Conservation (phyloP, 2,329 filamentous ascomycete species). For the Helotiales sp. region DNA sequence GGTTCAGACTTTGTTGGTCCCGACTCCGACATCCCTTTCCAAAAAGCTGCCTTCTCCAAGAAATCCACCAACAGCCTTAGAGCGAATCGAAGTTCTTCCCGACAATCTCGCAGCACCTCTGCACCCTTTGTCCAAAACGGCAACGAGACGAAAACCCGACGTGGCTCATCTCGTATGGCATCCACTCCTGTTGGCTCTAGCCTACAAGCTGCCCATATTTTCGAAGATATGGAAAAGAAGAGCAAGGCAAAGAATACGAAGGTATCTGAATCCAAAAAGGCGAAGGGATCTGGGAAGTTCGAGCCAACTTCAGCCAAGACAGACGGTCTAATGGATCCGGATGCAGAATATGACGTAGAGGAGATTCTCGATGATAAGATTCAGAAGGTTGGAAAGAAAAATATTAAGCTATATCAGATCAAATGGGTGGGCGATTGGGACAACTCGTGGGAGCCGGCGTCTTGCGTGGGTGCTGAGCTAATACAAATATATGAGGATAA, state of each 20-base stretch:
- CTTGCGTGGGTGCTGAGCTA: slow-evolving; percentile 18
- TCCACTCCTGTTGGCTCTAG: slow-evolving; percentile 20
- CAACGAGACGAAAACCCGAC: background rate
- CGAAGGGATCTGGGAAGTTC: background rate
- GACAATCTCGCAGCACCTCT: slow-evolving; percentile 7
- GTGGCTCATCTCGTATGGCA: slow-evolving; percentile 1
- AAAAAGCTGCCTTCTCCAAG: background rate
- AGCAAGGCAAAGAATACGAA: background rate
- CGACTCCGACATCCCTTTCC: background rate
- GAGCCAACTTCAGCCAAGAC: background rate
- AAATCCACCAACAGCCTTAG: background rate
- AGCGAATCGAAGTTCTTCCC: background rate
- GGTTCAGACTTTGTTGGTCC: background rate
- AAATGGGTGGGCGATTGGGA: slow-evolving; percentile 30
- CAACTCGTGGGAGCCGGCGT: slow-evolving; percentile 30
- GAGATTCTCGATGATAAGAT: background rate
- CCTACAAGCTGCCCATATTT: slow-evolving; percentile 12
- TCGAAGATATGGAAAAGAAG: slow-evolving; percentile 13
- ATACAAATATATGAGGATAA: slow-evolving; percentile 19
- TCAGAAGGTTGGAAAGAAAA: background rate
- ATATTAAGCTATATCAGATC: slow-evolving; percentile 23
- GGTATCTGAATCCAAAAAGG: background rate
- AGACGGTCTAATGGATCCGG: background rate
- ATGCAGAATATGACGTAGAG: background rate
- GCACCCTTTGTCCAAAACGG: background rate